Evolutionary conservation across 805 yeast species (phyloP).

Genomic region (Saturnispora saitoi): DNA sequence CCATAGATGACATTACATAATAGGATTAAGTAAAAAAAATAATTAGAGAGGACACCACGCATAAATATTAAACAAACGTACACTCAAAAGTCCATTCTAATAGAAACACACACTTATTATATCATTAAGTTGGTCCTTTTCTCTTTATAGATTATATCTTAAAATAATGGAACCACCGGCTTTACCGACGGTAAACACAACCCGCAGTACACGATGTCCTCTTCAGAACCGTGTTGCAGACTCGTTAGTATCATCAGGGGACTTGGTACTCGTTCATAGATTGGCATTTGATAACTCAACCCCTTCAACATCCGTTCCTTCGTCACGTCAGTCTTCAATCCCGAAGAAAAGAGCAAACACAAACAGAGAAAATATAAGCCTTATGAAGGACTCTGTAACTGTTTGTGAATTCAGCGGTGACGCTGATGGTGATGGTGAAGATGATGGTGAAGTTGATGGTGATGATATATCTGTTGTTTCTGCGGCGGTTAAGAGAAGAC

Average conservation of each 20-base stretch:
- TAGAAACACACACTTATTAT: background rate
- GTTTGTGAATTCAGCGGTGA: too few species aligned
- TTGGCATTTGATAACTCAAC: background rate
- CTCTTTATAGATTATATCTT: background rate
- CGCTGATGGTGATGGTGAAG: background rate
- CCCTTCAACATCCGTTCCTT: background rate
- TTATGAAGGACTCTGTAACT: too few species aligned
- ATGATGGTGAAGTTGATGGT: background rate
- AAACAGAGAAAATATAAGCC: background rate
- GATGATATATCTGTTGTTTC: background rate
- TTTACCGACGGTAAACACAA: background rate
- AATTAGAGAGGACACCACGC: background rate
- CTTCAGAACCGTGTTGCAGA: background rate
- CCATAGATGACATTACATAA: too few species aligned
- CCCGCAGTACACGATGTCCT: background rate
- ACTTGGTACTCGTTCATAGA: background rate
- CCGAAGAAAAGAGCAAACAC: background rate
- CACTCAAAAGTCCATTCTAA: background rate
- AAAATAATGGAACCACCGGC: background rate
- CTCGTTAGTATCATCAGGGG: background rate
- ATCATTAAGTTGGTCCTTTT: background rate
- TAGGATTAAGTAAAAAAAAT: too few species aligned
- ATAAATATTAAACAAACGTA: background rate
- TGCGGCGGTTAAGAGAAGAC: background rate
- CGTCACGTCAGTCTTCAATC: background rate